phyloP scores from a whole-genome alignment of 2,329 filamentous ascomycete genomes.

The Colletotrichum australisinense region DNA sequence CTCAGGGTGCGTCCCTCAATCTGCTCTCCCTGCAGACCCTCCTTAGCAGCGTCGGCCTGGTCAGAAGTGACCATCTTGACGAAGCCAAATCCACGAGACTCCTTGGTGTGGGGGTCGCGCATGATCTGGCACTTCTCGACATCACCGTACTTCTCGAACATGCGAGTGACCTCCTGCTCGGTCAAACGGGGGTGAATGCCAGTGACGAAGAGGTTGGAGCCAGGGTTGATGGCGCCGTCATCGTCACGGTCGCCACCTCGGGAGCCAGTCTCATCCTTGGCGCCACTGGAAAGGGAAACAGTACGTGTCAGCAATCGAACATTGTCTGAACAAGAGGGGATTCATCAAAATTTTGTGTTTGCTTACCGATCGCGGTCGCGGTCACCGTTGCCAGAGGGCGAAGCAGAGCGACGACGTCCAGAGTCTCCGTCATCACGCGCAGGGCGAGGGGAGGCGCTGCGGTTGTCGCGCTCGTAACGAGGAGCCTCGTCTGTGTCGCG shows the following conservation, averaged over 20 bases:
- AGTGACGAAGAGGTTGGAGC: constrained; percentile 98
- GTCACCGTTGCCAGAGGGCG: constrained; percentile 66
- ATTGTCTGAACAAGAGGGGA: neutral
- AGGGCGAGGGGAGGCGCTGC: constrained; percentile 73
- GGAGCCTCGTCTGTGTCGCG: constrained; percentile 66
- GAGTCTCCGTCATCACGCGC: constrained; percentile 71
- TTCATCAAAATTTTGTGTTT: neutral
- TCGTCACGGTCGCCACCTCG: constrained; percentile 67
- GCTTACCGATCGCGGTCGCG: constrained; percentile 64
- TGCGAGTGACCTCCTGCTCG: constrained; percentile 90
- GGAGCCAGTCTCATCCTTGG: constrained; percentile 64
- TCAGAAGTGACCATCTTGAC: constrained; percentile 98
- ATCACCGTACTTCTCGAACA: constrained; percentile 99
- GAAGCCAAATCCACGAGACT: constrained; percentile 98
- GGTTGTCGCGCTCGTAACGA: constrained; percentile 74
- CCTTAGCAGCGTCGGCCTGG: constrained; percentile 95
- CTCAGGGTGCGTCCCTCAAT: constrained; percentile 96
- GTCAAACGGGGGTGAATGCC: constrained; percentile 94
- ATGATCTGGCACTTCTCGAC: constrained; percentile 99
- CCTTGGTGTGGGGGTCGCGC: constrained; percentile 97
- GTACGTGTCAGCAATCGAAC: constrained; percentile 26
- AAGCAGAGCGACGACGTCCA: constrained; percentile 70
- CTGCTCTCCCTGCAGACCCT: constrained; percentile 92
- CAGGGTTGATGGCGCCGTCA: constrained; percentile 87
- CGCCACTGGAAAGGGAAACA: constrained; percentile 46